Evolutionary conservation across 495 filamentous ascomycete genomes (phyloP).

Genomic region (Talaromyces stipitatus): DNA sequence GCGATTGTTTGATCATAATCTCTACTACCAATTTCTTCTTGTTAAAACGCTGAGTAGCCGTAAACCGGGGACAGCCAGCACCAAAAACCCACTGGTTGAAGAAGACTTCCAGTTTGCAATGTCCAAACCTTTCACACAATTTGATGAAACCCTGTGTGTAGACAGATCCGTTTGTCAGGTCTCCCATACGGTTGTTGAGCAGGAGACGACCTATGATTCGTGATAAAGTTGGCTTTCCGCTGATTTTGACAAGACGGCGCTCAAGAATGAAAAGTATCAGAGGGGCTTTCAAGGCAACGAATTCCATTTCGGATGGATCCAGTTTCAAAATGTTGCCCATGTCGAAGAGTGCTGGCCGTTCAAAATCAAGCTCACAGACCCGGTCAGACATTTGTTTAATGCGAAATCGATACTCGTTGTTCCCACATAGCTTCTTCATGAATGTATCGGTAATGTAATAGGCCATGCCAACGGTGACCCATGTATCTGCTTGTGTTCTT

Average conservation of each 20-base stretch:
- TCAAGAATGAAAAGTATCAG: constrained; percentile 92
- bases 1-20: constrained; percentile 80
- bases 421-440: constrained; percentile 81
- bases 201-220: constrained; percentile 80
- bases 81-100: constrained; percentile 90
- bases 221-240: constrained; percentile 71
- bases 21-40: constrained; percentile 96
- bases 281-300: constrained; percentile 86
- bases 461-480: constrained; percentile 85
- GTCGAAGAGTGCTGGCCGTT: constrained; percentile 72
- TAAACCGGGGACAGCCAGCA: constrained; percentile 79
- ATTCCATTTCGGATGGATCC: constrained; percentile 77
- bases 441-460: constrained; percentile 92
- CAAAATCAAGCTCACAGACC: constrained; percentile 72
- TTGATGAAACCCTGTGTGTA: constrained; percentile 67
- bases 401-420: constrained; percentile 90
- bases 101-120: constrained; percentile 75
- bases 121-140: constrained; percentile 78
- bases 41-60: constrained; percentile 83
- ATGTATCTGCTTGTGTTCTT: constrained; percentile 69
- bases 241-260: constrained; percentile 77
- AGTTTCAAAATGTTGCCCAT: constrained; percentile 70
- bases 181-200: constrained; percentile 70
- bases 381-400: constrained; percentile 77
- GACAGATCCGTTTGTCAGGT: constrained; percentile 63